Base-by-base conservation (phyloP, 441 rosid species). In the Sinapis alba region DNA sequence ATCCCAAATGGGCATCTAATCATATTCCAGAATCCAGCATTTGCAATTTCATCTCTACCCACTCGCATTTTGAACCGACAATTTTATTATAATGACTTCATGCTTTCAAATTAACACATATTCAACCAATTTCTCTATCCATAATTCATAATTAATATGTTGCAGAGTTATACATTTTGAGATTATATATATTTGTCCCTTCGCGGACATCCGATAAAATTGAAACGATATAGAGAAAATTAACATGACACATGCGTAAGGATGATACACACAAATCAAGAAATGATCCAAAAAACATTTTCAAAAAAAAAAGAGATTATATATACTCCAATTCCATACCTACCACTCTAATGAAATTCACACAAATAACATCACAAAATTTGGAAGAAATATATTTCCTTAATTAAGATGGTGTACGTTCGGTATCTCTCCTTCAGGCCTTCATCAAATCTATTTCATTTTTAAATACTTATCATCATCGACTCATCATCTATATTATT, bases 1-100 rank as follows among this genome's bases (percentile, higher is more conserved):
- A 69, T 69, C 38, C 38, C 21, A 69, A 69, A 62, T 75, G 79
- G 74, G 74, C 74, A 69, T 68, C 69, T 75, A 62, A 61, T 62
- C 74, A 75, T 26, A 68, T 69, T 75, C 74, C 79, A 75, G 68
- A 68, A 62, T 75, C 74, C 79, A 75, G 68, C 62, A 74, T 74
- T 67, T 60, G 6, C 50, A 30, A 59, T 47, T 51, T 3, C 47
- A 51, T 68, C 68, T 74, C 43, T 62, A 26, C 27, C 74, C 79
- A 76, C 74, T 62, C 74, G 57, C 38, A 27, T 62, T 47, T 51
- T 50, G 26, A 54, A 60, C 73, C 56, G 36, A 74, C 64, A 13
- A 20, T 66, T 59, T 12, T 43, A 9, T 16, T 60, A n/a, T 60
- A 50, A 24, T 50, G 78, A 5, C 43, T 50, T 74, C 12, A 12